Evolutionary conservation across 108 stramenopile species (phyloP), one percentile per base, ranked within the genome.

Genomic region (Epipyxis sp.): DNA sequence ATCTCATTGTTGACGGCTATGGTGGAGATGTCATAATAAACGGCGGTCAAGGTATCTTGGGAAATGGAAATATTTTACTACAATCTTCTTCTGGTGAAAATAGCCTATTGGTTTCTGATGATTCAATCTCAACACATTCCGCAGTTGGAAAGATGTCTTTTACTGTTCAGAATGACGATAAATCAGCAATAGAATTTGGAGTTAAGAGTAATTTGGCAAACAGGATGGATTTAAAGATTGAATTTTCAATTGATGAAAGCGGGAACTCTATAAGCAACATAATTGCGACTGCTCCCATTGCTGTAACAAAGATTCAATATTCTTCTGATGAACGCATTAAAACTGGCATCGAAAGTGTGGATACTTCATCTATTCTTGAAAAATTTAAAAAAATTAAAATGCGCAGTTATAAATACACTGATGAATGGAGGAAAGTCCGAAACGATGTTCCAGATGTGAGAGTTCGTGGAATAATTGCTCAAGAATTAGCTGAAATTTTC

Each of bases 381-480:
- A 67, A 90, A n/a, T 77, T 92, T 34, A 83, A 83, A 69, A 45
- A 79, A 45, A 78, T 92, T 2, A 77, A 85, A 44, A 71, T 92
- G 67, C 67, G 78, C 40, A 86, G 89, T 45, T 92, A 91, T 67
- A 69, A 79, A 25, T 92, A 91, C 79, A 90, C 90, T 0, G 81
- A 89, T 1, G 90, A 90, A 1, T 92, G 92, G 92, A 45, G 87
- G 20, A 79, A 77, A 42, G 71, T 74, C 10, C 71, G 71, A 16
- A 42, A 74, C 34, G 71, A 74, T 74, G 34, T 74, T 27, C 71
- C 44, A 27, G 77, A 88, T 30, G 59, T 59, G 1, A 76, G 88
- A 30, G 88, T 89, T 3, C 83, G 91, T 10, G 91, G 91, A 58
- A 87, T 92, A 13, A 90, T 92, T 62, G 91, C 91, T 0, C 91